Evolutionary conservation across 2,329 filamentous ascomycete genomes (phyloP).

Genomic region (Cladobotryum mycophilum): DNA sequence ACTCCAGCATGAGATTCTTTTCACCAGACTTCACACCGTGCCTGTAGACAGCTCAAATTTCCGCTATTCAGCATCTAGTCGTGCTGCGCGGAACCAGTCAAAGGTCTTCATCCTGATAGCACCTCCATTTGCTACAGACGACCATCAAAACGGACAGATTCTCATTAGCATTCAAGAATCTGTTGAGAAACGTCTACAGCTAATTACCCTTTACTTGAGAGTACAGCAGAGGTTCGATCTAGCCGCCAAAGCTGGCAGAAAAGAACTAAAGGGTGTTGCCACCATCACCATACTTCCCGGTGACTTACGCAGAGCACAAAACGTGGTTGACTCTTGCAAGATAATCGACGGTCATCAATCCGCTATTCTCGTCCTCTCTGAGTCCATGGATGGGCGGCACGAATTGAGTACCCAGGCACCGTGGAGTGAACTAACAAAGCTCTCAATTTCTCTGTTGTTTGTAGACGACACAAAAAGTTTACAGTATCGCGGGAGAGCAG

Average conservation of each 20-base stretch:
- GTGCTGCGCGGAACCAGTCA: constrained; percentile 47
- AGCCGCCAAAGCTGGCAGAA: constrained; percentile 16
- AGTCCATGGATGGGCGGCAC: constrained; percentile 55
- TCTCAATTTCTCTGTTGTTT: constrained; percentile 56
- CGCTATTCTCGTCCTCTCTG: constrained; percentile 63
- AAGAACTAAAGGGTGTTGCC: constrained; percentile 15
- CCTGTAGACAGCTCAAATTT: constrained; percentile 55
- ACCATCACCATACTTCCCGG: constrained; percentile 30
- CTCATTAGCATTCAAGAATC: constrained; percentile 66
- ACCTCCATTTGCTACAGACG: constrained; percentile 49
- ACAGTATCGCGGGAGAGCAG: constrained; percentile 46
- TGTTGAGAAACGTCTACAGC: constrained; percentile 59
- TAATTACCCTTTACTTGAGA: constrained; percentile 57
- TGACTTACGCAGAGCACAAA: constrained; percentile 54
- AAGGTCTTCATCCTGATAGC: constrained; percentile 63
- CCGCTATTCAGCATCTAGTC: constrained; percentile 50
- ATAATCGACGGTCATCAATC: constrained; percentile 60
- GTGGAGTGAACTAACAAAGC: constrained; percentile 64
- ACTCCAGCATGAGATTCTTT: constrained; percentile 63
- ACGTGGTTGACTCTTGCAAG: constrained; percentile 67
- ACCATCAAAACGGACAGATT: constrained; percentile 47
- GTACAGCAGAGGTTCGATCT: constrained; percentile 29
- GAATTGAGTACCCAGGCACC: constrained; percentile 69
- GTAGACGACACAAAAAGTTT: constrained; percentile 55
- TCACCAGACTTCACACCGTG: constrained; percentile 64